Base-by-base conservation (phyloP, 2,329 filamentous ascomycete species). In the Sporothrix brasiliensis region DNA sequence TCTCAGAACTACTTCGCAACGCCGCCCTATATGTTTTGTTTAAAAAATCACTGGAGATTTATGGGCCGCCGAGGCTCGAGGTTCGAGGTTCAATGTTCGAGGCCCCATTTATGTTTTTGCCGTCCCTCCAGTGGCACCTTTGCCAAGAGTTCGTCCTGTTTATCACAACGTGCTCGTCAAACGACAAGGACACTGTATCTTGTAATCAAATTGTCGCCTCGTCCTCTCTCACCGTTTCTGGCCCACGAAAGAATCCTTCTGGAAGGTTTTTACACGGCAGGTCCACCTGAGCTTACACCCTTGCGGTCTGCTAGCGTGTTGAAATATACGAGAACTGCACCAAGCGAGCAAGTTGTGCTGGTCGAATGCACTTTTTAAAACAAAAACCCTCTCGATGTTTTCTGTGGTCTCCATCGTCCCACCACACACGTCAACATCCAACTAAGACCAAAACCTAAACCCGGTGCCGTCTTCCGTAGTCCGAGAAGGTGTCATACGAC, bases 381-480 rank as follows among this genome's bases (percentile, higher is more conserved):
- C 2, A 30, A 30, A 30, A 30, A 30, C 27, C 27, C 34, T 9
- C 34, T 34, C 6, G 34, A 9, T 34, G 6, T 34, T 34, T 34
- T 7, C 7, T 34, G 34, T 34, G 34, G 9, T 21, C 19, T 58
- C 30, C n/a, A 14, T 44, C 9, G 11, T 41, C 11, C 27, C 27
- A 30, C 27, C 30, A 19, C 30, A 7, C 41, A 47, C 21, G 10
- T 24, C 61, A 10, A 2, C 24, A 49, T 44, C 14, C 41, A 44
- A 44, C 63, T 47, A 53, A 66, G 63, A 3, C 24, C 16, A 21
- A 21, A 39, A 52, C 27, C 63, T 50, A 50, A 65, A 53, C 44
- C 47, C 16, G 16, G 21, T 66, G 63, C 63, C 63, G 63, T 66
- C 63, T 52, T 52, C 61, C 61, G 61, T 52, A 21, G 30, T 49